Percentiles rank a stretch among this genome's conserved stretches.
Conservation (phyloP, 2,329 filamentous ascomycete species). For the Sporothrix brasiliensis region DNA sequence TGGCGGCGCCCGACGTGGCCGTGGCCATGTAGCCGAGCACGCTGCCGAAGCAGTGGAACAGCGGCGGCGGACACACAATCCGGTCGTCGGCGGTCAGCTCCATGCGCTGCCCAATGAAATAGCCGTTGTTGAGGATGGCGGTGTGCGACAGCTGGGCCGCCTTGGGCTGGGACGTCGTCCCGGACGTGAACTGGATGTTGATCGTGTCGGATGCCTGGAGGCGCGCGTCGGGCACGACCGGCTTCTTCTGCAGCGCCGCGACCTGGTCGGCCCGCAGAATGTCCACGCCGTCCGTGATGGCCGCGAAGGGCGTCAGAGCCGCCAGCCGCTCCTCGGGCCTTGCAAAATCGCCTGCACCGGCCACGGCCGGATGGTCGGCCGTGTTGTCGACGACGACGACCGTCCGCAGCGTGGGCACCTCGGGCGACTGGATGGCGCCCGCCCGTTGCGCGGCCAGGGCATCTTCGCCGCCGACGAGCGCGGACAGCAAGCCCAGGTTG, state of each 20-base stretch:
- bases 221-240: slow-evolving; percentile 45
- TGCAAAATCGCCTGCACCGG: slow-evolving; percentile 45
- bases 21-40: slow-evolving; percentile 97
- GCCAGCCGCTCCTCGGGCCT: slow-evolving; percentile 36
- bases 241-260: neutral
- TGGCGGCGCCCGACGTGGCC: slow-evolving; percentile 74
- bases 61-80: slow-evolving; percentile 80
- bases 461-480: slow-evolving; percentile 50
- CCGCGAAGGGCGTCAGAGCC: slow-evolving; percentile 52
- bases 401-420: slow-evolving; percentile 68
- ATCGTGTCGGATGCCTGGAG: slow-evolving; percentile 70
- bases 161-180: slow-evolving; percentile 89
- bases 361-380: slow-evolving; percentile 47
- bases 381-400: slow-evolving; percentile 83
- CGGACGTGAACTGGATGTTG: slow-evolving; percentile 96
- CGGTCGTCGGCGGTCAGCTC: slow-evolving; percentile 71
- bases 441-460: slow-evolving; percentile 25
- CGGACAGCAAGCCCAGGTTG: slow-evolving; percentile 53
- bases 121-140: slow-evolving; percentile 90
- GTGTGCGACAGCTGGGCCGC: slow-evolving; percentile 85
- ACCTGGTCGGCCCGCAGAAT: slow-evolving; percentile 22
- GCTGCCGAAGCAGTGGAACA: slow-evolving; percentile 89
- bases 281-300: slow-evolving; percentile 41
- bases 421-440: slow-evolving; percentile 46
- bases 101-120: slow-evolving; percentile 83